Evolutionary conservation across 768 basidiomycete genomes (phyloP), one percentile per base, ranked within the genome.

Genomic region (Leccinum broughii): DNA sequence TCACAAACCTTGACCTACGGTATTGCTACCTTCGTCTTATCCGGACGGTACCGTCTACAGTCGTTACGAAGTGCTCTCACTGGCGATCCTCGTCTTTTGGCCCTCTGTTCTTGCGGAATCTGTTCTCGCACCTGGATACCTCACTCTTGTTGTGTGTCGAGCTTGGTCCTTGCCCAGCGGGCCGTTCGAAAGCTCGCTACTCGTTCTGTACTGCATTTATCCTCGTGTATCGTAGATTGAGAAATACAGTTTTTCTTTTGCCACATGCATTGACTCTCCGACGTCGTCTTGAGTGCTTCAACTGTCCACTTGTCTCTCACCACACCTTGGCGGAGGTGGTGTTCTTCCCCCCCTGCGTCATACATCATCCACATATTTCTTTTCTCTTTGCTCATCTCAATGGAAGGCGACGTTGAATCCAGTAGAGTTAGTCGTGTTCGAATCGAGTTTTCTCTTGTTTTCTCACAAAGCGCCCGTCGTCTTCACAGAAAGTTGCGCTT

Each of bases 261-360:
- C 74, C 75, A 77, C 74, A 75, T 71, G 72, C 77, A 75, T 83
- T 83, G 79, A 82, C 81, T 82, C 81, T 82, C 82, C 81, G 81
- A 82, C 81, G 68, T 70, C 81, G 68, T 70, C 73, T 64, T 66
- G 65, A 72, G 63, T 64, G 68, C 67, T 70, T 66, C 68, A 66
- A 74, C 73, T 52, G 61, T 59, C 55, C 64, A 51, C 64, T 58
- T 60, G 52, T 59, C 61, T 59, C 56, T 61, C 63, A 72, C 68
- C 67, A 64, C 64, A 65, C 60, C 24, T 55, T 53, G 55, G 64
- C 53, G 65, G 57, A 62, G 60, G 60, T 64, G 54, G 58, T 60
- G 54, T 55, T 59, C 53, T 28, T 54, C 46, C 11, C 20, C 44
- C 60, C 51, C 58, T 60, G 6, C 64, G 53, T 55, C 64, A 53